These are phyloP conservation scores for Xylariaceae sp. DNA, from an alignment of 2,329 filamentous ascomycete genomes.

Conservation along the genomic window DNA sequence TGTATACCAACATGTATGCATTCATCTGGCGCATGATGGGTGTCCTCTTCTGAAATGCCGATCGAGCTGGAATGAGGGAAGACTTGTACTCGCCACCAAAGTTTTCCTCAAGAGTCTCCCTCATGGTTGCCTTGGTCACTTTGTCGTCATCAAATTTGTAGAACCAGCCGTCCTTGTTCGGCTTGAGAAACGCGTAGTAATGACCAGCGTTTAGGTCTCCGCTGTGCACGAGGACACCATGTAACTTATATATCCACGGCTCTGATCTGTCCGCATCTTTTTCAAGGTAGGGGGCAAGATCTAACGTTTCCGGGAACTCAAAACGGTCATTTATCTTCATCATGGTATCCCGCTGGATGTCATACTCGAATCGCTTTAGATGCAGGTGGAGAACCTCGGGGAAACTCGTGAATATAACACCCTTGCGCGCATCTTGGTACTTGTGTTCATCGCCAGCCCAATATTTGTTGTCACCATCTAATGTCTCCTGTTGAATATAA, in stretches of 20 bases:
- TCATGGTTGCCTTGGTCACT: slow-evolving; percentile 89
- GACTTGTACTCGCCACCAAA: slow-evolving; percentile 84
- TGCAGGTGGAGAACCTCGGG: slow-evolving; percentile 94
- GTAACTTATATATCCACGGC: slow-evolving; percentile 88
- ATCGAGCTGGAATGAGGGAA: slow-evolving; percentile 53
- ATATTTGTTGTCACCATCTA: slow-evolving; percentile 98
- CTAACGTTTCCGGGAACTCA: slow-evolving; percentile 84
- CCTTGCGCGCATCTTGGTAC: slow-evolving; percentile 95
- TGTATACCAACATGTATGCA: slow-evolving; percentile 99
- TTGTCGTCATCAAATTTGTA: slow-evolving; percentile 98
- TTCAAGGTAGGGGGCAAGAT: slow-evolving; percentile 85
- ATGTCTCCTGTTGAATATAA: slow-evolving; percentile 94
- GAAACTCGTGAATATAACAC: slow-evolving; percentile 95
- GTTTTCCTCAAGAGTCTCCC: slow-evolving; percentile 94
- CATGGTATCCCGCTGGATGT: slow-evolving; percentile 94
- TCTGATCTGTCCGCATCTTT: slow-evolving; percentile 87
- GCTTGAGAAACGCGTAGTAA: slow-evolving; percentile 97
- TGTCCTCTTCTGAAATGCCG: slow-evolving; percentile 58
- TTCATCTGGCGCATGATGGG: slow-evolving; percentile 74
- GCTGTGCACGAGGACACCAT: slow-evolving; percentile 94
- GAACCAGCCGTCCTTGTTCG: slow-evolving; percentile 89
- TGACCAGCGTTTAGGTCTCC: slow-evolving; percentile 97
- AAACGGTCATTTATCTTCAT: slow-evolving; percentile 98
- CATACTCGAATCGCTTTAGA: slow-evolving; percentile 97
- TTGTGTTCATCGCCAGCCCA: slow-evolving; percentile 89